Conservation (phyloP, 164 flowering plant species). For the Cinnamomum chago region DNA sequence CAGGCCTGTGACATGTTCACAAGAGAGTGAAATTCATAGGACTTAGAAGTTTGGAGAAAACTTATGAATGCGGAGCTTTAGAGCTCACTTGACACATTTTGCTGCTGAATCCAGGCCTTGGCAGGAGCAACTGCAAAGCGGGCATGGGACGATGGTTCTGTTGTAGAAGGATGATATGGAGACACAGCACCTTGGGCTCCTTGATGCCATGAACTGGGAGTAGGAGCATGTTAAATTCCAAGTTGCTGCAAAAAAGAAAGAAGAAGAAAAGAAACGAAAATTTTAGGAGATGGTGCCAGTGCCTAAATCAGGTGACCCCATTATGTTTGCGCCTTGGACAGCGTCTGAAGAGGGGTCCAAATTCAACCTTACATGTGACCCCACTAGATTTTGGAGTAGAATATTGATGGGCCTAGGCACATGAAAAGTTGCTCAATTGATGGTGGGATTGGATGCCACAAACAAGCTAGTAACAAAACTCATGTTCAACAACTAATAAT, state of each 20-base stretch:
- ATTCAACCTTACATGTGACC: no score
- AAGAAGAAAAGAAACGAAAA: not conserved
- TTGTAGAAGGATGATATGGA: conserved; percentile 73
- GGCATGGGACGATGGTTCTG: conserved; percentile 49
- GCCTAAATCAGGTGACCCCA: not conserved
- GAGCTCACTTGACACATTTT: conserved; percentile 43
- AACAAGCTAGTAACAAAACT: no score
- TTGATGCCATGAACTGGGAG: conserved; percentile 47
- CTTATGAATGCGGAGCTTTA: not conserved
- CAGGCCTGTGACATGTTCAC: conserved; percentile 28
- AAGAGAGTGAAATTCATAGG: not conserved
- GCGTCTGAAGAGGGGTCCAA: not conserved
- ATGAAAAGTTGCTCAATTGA: not conserved
- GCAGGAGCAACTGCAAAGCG: conserved; percentile 70
- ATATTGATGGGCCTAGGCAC: not conserved
- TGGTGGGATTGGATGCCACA: not conserved
- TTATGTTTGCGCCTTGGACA: not conserved
- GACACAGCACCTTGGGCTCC: conserved; percentile 66
- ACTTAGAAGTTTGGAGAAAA: not conserved
- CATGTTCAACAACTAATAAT: no score
- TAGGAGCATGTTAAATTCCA: conserved; percentile 63
- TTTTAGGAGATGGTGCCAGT: not conserved
- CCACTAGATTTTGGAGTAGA: not conserved
- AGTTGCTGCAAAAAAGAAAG: conserved; percentile 43
- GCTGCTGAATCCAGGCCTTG: conserved; percentile 26